Evolutionary conservation across 208 protist genomes (phyloP).

Genomic region (Angomonas ambiguus): DNA sequence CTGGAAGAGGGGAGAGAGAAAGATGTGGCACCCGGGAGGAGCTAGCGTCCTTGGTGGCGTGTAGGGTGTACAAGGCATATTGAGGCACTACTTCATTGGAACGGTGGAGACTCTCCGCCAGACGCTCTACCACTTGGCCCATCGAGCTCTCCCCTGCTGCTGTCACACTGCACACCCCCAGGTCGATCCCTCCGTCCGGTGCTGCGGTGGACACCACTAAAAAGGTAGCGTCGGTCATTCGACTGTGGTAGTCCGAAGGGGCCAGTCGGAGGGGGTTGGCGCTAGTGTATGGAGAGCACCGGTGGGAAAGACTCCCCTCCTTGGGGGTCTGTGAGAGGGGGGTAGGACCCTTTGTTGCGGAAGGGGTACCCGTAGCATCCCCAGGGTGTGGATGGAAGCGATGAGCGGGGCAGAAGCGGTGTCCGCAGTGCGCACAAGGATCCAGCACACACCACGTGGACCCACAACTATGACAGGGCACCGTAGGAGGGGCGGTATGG

Average conservation of each 20-base stretch:
- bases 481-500: background rate
- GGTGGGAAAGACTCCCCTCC: background rate
- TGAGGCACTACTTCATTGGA: background rate
- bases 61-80: background rate
- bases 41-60: background rate
- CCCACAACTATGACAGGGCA: slow-evolving; percentile 28
- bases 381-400: slow-evolving; percentile 61
- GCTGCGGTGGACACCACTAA: slow-evolving; percentile 9
- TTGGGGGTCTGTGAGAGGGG: background rate
- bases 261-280: slow-evolving; percentile 27
- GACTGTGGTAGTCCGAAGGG: slow-evolving; percentile 38
- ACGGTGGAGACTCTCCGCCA: slow-evolving; percentile 16
- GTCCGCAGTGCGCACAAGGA: slow-evolving; percentile 35
- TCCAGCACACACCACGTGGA: slow-evolving; percentile 31
- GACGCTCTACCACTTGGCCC: slow-evolving; percentile 59
- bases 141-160: slow-evolving; percentile 47
- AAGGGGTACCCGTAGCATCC: background rate
- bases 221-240: slow-evolving; percentile 26
- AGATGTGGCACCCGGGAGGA: background rate
- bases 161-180: slow-evolving; percentile 39
- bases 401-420: slow-evolving; percentile 47
- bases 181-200: background rate
- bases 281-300: slow-evolving; percentile 25
- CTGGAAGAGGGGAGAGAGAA: background rate
- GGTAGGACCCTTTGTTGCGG: background rate